phyloP scores from a whole-genome alignment of 2,329 filamentous ascomycete species.

The Fusarium subglutinans region DNA sequence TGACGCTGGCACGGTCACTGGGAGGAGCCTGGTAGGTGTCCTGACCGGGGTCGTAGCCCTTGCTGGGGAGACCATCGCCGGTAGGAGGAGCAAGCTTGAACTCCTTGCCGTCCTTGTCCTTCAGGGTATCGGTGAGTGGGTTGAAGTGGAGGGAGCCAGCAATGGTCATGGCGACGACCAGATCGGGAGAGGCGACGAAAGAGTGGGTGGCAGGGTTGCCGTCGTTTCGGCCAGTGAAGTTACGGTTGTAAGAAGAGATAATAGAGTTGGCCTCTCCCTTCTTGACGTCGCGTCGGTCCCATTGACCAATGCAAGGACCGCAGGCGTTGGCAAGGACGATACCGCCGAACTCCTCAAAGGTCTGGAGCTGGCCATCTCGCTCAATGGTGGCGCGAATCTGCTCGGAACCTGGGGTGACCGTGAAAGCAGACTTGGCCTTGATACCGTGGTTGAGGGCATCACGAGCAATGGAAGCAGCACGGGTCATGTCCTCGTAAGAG shows the following conservation, averaged over 20 bases:
- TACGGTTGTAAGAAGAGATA: slow-evolving; percentile 99
- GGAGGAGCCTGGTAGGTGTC: slow-evolving; percentile 98
- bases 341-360: slow-evolving; percentile 87
- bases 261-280: slow-evolving; percentile 98
- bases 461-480: slow-evolving; percentile 90
- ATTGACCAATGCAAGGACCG: slow-evolving; percentile 92
- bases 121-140: slow-evolving; percentile 89
- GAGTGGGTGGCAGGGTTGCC: slow-evolving; percentile 95
- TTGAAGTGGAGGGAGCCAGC: slow-evolving; percentile 92
- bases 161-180: slow-evolving; percentile 86
- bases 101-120: slow-evolving; percentile 95
- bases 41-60: slow-evolving; percentile 89
- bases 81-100: slow-evolving; percentile 85
- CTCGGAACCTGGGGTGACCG: slow-evolving; percentile 95
- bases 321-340: slow-evolving; percentile 94
- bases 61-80: slow-evolving; percentile 80
- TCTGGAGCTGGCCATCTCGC: slow-evolving; percentile 85
- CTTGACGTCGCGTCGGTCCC: slow-evolving; percentile 92
- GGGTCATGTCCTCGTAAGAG: slow-evolving; percentile 98
- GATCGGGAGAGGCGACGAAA: slow-evolving; percentile 90
- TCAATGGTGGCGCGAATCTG: slow-evolving; percentile 95
- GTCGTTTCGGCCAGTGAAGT: slow-evolving; percentile 98
- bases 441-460: slow-evolving; percentile 90
- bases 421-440: slow-evolving; percentile 89
- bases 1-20: slow-evolving; percentile 75